Base-by-base conservation (phyloP, 2,329 filamentous ascomycete genomes). In the Fusarium mangiferae region DNA sequence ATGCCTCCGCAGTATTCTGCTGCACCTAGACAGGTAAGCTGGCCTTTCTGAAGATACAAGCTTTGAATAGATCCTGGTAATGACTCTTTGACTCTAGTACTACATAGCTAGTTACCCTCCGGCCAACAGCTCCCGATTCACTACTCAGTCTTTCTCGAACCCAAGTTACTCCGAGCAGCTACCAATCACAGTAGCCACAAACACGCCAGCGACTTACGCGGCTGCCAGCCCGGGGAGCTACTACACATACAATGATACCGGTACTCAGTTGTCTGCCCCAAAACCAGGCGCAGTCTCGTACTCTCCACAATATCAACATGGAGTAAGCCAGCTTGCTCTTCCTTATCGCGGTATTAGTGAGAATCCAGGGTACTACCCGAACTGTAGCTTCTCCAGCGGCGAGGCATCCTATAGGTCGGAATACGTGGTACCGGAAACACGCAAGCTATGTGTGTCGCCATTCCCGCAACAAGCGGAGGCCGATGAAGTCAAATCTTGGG, bases 401-500 rank as follows among this genome's bases (percentile, higher is more conserved):
- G 60, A 56, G 33, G n/a, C 59, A 57, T 24, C 48, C 10, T 57
- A 44, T 26, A 61, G 61, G 45, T 12, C 65, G 24, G 65, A 67
- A 42, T 71, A 59, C 42, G 39, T 66, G 46, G 35, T 57, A 26
- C 68, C 69, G 12, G 74, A 78, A 52, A 59, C 61, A n/a, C 69
- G 72, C 24, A 79, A 77, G 42, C 62, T 82, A 36, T 64, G 77
- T 35, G 66, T 82, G 28, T 75, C 76, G 12, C 75, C 75, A 20
- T 77, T 82, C 24, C 71, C 75, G 39, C 75, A 77, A 55, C 65
- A 75, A 30, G 71, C 71, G 26, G 55, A 45, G 22, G 57, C 66
- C 17, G 66, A 75, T 7, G 77, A 80, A 4, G 78, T 82, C 14
- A 74, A 63, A 26, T 62, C 54, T 15, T 82, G 81, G 81, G 73